Conservation (phyloP, 176 grass and related monocot species). For the Ensete glaucum region DNA sequence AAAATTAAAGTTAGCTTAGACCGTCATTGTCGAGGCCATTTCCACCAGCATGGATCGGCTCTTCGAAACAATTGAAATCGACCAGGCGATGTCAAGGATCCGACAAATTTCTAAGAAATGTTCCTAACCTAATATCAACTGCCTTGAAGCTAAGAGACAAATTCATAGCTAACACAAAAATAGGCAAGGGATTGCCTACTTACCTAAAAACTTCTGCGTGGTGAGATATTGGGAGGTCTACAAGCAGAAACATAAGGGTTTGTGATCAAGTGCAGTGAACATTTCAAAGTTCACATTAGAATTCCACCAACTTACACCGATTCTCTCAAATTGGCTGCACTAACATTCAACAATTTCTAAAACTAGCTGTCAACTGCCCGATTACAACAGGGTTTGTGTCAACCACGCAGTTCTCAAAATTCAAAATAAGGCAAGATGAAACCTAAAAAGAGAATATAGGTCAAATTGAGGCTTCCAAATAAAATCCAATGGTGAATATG, state of each 20-base stretch:
- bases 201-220: not conserved
- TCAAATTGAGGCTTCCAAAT: not conserved
- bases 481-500: not conserved
- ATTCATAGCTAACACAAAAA: not conserved
- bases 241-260: too few relatives aligned
- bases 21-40: not conserved
- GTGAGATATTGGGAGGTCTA: too few relatives aligned
- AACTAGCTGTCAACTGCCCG: not conserved
- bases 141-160: not conserved
- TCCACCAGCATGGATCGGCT: not conserved
- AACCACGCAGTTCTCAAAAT: not conserved
- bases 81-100: not conserved
- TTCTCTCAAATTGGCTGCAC: not conserved
- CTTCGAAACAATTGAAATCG: not conserved
- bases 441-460: not conserved
- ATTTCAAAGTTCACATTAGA: too few relatives aligned
- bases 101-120: not conserved
- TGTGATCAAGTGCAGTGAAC: too few relatives aligned
- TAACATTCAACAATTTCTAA: not conserved
- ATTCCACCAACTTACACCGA: not conserved
- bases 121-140: not conserved
- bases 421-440: not conserved
- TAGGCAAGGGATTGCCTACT: not conserved
- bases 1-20: not conserved
- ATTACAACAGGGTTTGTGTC: too few relatives aligned